Evolutionary conservation across 2,329 filamentous ascomycete genomes (phyloP), one percentile per base, ranked within the genome.

Genomic region (Sarocladiaceae sp.): DNA sequence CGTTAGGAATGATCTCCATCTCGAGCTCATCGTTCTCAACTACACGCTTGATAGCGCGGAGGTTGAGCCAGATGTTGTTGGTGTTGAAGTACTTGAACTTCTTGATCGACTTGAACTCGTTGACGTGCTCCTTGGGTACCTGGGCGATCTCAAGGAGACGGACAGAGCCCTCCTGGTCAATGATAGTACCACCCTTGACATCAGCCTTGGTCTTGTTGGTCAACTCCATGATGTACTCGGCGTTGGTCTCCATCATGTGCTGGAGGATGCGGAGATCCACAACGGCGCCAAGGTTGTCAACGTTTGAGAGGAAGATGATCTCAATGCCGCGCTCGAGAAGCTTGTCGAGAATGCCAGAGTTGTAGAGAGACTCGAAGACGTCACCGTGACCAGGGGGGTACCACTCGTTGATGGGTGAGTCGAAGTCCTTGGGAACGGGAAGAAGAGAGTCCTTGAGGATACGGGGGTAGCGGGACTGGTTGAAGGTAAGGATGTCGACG

Each of bases 31-130:
- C 90, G 73, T 95, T 91, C 83, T 97, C 94, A 7, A 99, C 94
- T 52, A 99, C 91, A 56, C 94, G 92, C 87, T 97, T 97, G 76
- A 99, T 88, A 62, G 94, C 94, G 70, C 90, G 86, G 64, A 97
- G 82, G 78, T 96, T 96, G 82, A 99, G 88, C 94, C 94, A 99
- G 76, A 99, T 97, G 84, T 99, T 99, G 88, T 99, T 99, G 75
- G 94, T 99, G 85, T 99, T 99, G 87, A 99, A 99, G 86, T 99
- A 99, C 83, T 96, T 97, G 88, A 99, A 99, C 83, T 99, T 99
- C 87, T 99, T 99, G 82, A 99, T 99, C 47, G 92, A 97, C 86
- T 99, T 99, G 90, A 99, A 99, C 79, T 99, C 94, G 77, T 99
- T 97, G 71, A 94, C 90, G 76, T 99, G 94, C 80, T 99, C 90